Base-by-base conservation (phyloP, 441 rosid species). In the Aquilaria agallochum region DNA sequence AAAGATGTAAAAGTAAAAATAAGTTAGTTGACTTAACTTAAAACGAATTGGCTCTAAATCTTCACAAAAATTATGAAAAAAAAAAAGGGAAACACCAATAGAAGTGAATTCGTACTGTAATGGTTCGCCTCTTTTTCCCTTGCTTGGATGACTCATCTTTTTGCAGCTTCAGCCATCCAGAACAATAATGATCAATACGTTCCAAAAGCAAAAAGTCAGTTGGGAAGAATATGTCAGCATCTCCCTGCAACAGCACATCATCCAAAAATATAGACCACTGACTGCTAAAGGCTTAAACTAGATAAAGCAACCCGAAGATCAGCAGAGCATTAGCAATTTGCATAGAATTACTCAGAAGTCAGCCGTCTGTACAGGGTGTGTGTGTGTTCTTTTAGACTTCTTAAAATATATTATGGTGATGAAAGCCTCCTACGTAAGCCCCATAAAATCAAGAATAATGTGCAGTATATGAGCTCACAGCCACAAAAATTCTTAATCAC, bases 161-260 rank as follows among this genome's bases (percentile, higher is more conserved):
- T 11, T 68, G 75, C 57, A 47, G 72, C 68, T 89, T 84, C 75
- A 66, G 66, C 91, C 95, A 80, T 31, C 96, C 89, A 4, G 99
- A 94, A 71, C 97, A 85, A 71, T 84, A 84, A 78, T 94, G 99
- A 50, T 94, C 97, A 70, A 94, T 82, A 36, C 73, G 71, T 73
- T 94, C 99, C 87, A 94, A 77, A 47, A 94, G 90, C 89, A 79
- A 82, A 69, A 94, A 94, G 74, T 94, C 94, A 1, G 97, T 91
- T 2, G 97, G 97, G 64, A 94, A 94, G 74, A 94, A 94, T 47
- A 94, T 91, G 74, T 94, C 97, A 63, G 96, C 97, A 78, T 94
- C 97, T 64, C 97, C 99, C 97, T 91, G 81, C 83, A 72, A 59
- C 51, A 36, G 10, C 33, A 20, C 27, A 20, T 20, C 27, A 20